phyloP scores from a whole-genome alignment of 2,329 filamentous ascomycete species.

The Colletotrichum sp. region DNA sequence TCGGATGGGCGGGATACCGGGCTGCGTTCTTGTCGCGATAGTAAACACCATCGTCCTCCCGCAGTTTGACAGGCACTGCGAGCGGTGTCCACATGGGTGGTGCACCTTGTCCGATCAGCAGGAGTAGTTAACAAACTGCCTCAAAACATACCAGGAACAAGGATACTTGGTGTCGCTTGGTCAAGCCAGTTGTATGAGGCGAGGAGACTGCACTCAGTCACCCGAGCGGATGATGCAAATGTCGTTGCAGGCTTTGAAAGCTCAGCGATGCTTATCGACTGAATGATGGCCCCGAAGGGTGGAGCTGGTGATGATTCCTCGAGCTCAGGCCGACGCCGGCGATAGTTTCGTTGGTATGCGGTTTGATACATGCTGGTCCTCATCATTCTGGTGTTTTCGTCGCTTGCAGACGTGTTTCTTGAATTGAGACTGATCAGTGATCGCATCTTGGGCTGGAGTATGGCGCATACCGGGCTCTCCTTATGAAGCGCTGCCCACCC shows the following conservation, averaged over 20 bases:
- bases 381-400: not conserved
- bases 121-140: not conserved
- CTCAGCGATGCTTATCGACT: not conserved
- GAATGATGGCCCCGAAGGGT: conserved; percentile 5
- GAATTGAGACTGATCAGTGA: not conserved
- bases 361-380: not conserved
- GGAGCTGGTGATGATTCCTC: not conserved
- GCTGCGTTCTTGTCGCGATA: conserved; percentile 61
- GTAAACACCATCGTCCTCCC: conserved; percentile 52
- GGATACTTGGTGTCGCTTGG: conserved; percentile 27
- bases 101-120: conserved; percentile 39
- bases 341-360: not conserved
- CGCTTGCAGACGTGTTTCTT: not conserved
- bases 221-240: not conserved
- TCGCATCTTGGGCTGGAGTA: not conserved
- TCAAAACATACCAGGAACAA: conserved; percentile 34
- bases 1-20: conserved; percentile 50
- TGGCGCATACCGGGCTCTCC: not conserved
- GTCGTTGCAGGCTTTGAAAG: not conserved
- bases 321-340: not conserved
- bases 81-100: conserved; percentile 56
- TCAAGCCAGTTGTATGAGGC: conserved; percentile 43
- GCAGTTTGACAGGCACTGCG: conserved; percentile 32
- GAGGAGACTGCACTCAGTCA: conserved; percentile 23
- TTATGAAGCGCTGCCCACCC: not conserved